These are phyloP conservation scores for Microcyclospora tardicrescens DNA, from an alignment of 2,329 filamentous ascomycete genomes.

Conservation along the genomic window DNA sequence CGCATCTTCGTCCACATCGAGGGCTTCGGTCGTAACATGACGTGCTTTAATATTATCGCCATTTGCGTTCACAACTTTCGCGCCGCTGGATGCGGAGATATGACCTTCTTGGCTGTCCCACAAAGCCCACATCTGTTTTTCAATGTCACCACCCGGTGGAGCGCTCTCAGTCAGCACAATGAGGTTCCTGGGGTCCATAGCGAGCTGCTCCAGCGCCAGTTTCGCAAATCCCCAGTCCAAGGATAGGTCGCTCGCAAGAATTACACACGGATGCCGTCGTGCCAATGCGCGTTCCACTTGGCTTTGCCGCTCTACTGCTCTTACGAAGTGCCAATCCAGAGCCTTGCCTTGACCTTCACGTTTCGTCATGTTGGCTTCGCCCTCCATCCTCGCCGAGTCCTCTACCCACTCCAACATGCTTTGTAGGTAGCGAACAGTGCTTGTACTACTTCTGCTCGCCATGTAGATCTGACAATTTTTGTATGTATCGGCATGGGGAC, in stretches of 20 bases:
- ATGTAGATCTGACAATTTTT: constrained; percentile 55
- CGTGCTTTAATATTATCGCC: constrained; percentile 38
- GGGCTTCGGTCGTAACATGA: constrained; percentile 44
- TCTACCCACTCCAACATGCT: constrained; percentile 99
- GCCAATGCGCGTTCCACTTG: constrained; percentile 60
- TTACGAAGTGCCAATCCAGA: constrained; percentile 81
- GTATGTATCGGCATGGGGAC: constrained; percentile 30
- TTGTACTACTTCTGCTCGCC: constrained; percentile 72
- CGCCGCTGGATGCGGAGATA: constrained; percentile 25
- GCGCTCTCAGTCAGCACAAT: constrained; percentile 74
- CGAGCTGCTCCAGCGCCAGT: constrained; percentile 60
- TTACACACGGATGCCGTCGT: constrained; percentile 51
- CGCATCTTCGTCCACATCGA: constrained; percentile 61
- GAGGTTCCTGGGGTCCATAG: constrained; percentile 65
- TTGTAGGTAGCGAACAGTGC: constrained; percentile 77
- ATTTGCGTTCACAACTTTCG: constrained; percentile 37
- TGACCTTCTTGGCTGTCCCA: constrained; percentile 23
- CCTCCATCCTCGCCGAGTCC: constrained; percentile 77
- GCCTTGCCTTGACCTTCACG: constrained; percentile 29
- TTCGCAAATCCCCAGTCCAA: constrained; percentile 93
- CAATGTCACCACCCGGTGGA: constrained; percentile 23
- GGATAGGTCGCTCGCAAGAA: constrained; percentile 79
- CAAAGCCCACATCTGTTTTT: constrained; percentile 56
- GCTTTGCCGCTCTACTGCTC: constrained; percentile 66
- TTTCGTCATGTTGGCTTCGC: constrained; percentile 29